Percentiles rank a stretch among this genome's conserved stretches.
phyloP scores from a whole-genome alignment of 495 filamentous ascomycete species.

The Aspergillus nanangensis region DNA sequence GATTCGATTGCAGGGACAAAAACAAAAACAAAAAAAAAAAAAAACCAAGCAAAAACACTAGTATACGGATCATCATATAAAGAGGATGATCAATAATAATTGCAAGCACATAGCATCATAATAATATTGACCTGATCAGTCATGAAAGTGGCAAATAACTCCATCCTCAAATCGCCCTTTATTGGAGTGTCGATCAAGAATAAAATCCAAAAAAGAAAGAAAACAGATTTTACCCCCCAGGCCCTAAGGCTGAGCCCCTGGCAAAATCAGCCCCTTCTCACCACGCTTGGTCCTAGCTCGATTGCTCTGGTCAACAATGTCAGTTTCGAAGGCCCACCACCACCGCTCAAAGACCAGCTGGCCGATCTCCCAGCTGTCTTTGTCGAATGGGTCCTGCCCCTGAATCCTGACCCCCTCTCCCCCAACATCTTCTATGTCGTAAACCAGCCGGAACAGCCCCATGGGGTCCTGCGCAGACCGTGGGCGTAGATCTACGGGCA shows the following conservation, averaged over 20 bases:
- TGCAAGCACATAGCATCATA: too few species aligned
- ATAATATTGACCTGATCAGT: too few species aligned
- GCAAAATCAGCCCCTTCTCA: neutral
- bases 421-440: constrained; percentile 43
- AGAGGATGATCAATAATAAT: too few species aligned
- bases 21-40: too few species aligned
- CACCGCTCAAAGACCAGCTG: constrained; percentile 44
- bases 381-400: constrained; percentile 31
- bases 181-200: too few species aligned
- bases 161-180: too few species aligned
- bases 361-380: constrained; percentile 41
- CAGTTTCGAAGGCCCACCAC: constrained; percentile 48
- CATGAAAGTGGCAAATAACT: too few species aligned
- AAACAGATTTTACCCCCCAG: too few species aligned
- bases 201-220: neutral
- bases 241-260: neutral
- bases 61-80: too few species aligned
- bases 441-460: constrained; percentile 32
- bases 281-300: neutral
- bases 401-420: constrained; percentile 38
- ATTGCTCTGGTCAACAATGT: neutral
- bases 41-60: too few species aligned
- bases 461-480: constrained; percentile 28
- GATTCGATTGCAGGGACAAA: too few species aligned
- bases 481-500: constrained; percentile 35